A percentile compares a stretch with the other conserved stretches of the same genome.
These are phyloP conservation scores for Beverwykella pulmonaria DNA, from an alignment of 495 filamentous ascomycete genomes.

Conservation along the genomic window DNA sequence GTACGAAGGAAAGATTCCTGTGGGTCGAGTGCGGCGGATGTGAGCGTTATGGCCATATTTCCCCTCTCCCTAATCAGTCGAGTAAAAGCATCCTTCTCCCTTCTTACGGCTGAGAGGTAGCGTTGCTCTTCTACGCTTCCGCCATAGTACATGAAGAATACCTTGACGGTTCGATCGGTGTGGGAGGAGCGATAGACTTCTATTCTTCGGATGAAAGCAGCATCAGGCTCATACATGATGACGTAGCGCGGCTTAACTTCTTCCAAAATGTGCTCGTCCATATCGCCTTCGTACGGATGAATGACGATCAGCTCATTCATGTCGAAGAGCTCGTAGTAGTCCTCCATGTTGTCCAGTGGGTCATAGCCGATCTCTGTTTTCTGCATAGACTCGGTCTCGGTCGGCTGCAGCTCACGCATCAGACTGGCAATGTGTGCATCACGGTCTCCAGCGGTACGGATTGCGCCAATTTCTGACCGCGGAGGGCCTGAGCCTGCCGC, in stretches of 20 bases:
- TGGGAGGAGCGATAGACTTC: slow-evolving; percentile 97
- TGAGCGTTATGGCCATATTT: slow-evolving; percentile 84
- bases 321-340: slow-evolving; percentile 91
- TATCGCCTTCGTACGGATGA: slow-evolving; percentile 92
- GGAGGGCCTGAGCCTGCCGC: slow-evolving; percentile 56
- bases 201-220: slow-evolving; percentile 91
- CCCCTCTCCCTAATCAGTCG: slow-evolving; percentile 90
- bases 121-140: slow-evolving; percentile 95
- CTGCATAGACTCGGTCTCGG: slow-evolving; percentile 61
- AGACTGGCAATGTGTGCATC: slow-evolving; percentile 71
- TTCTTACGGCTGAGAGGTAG: slow-evolving; percentile 82
- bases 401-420: slow-evolving; percentile 68
- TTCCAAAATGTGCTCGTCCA: slow-evolving; percentile 93
- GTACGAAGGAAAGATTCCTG: slow-evolving; percentile 93
- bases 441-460: slow-evolving; percentile 79
- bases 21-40: slow-evolving; percentile 72
- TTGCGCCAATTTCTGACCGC: slow-evolving; percentile 64
- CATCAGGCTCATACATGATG: slow-evolving; percentile 97
- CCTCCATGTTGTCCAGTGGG: slow-evolving; percentile 77
- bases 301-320: slow-evolving; percentile 86
- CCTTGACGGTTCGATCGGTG: slow-evolving; percentile 80
- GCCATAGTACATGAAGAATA: slow-evolving; percentile 96
- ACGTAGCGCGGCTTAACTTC: slow-evolving; percentile 92
- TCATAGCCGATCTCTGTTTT: slow-evolving; percentile 79
- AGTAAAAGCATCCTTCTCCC: slow-evolving; percentile 94